A percentile compares a stretch with the other conserved stretches of the same genome.
Evolutionary conservation across 257 asterid genomes (phyloP).

Genomic region (Catharanthus roseus): DNA sequence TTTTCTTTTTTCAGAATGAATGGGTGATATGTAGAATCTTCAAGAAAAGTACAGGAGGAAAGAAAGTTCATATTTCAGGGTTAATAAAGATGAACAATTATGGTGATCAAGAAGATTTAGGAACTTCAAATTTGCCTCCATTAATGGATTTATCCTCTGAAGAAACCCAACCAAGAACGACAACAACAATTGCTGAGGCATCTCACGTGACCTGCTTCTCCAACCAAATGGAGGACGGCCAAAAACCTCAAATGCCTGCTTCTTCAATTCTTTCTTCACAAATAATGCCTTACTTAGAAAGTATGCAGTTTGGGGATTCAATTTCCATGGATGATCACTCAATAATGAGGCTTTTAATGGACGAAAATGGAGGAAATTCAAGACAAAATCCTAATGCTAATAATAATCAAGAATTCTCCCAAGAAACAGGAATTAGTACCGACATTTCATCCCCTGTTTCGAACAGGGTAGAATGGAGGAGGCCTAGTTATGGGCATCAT

Average conservation of each 20-base stretch:
- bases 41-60: conserved; percentile 58
- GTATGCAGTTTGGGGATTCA: conserved; percentile 20
- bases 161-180: conserved; percentile 18
- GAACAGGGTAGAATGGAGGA: conserved; percentile 17
- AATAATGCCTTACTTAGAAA: conserved; percentile 23
- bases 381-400: conserved; percentile 6
- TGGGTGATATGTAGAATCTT: conserved; percentile 81
- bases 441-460: conserved; percentile 23
- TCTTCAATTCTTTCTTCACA: conserved; percentile 25
- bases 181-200: conserved; percentile 17
- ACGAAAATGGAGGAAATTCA: conserved; percentile 15
- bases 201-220: conserved; percentile 65
- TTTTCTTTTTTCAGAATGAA: conserved; percentile 47
- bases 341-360: conserved; percentile 31
- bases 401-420: conserved; percentile 15
- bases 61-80: conserved; percentile 54
- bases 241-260: conserved; percentile 22
- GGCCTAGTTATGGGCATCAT: conserved; percentile 18
- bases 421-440: conserved; percentile 15
- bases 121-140: conserved; percentile 41
- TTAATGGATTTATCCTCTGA: conserved; percentile 41
- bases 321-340: conserved; percentile 42
- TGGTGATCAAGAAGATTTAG: conserved; percentile 9
- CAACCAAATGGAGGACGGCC: conserved; percentile 36
- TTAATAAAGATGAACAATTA: conserved; percentile 11